Evolutionary conservation across 2,329 filamentous ascomycete genomes (phyloP), one percentile per base, ranked within the genome.

Genomic region (Knufia petricola): DNA sequence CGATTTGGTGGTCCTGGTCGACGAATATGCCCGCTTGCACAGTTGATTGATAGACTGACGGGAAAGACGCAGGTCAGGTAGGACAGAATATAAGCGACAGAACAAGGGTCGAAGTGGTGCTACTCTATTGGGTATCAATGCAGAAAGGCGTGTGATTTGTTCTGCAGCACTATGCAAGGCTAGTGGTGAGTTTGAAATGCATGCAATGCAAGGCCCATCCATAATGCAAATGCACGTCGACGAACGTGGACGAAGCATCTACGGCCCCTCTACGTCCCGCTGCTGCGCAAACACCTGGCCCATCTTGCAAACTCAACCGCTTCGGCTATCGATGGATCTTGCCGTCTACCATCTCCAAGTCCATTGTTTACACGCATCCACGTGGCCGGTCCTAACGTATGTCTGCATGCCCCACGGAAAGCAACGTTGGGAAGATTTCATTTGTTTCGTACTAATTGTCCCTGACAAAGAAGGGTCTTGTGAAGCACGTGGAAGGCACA

Each of bases 31-130:
- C n/a, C n/a, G n/a, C n/a, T n/a, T n/a, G 32, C 7, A 36, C 7
- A 36, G 15, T 36, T 36, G 32, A 36, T 36, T 4, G 39, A 28
- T 42, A 19, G n/a, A 10, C 20, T 28, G 15, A 31, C 10, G 3
- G 41, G 26, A 8, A 19, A 44, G 28, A n/a, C 17, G 41, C 26
- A 10, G 40, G 41, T 44, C 28, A 44, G n/a, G 41, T 44, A 31
- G 19, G 24, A 44, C 41, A 17, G 15, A 19, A 44, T 6, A n/a
- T n/a, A 3, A 19, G 3, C 20, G 21, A 20, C 24, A 26, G 20
- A 42, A n/a, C 6, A n/a, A 8, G 4, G 39, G 21, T 8, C n/a
- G 24, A 8, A 13, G 21, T 23, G 20, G 19, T 13, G 21, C n/a
- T n/a, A n/a, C n/a, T n/a, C n/a, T n/a, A n/a, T n/a, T n/a, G n/a